Base-by-base conservation (phyloP, 2,329 filamentous ascomycete species). In the Trichophyton benhamiae region DNA sequence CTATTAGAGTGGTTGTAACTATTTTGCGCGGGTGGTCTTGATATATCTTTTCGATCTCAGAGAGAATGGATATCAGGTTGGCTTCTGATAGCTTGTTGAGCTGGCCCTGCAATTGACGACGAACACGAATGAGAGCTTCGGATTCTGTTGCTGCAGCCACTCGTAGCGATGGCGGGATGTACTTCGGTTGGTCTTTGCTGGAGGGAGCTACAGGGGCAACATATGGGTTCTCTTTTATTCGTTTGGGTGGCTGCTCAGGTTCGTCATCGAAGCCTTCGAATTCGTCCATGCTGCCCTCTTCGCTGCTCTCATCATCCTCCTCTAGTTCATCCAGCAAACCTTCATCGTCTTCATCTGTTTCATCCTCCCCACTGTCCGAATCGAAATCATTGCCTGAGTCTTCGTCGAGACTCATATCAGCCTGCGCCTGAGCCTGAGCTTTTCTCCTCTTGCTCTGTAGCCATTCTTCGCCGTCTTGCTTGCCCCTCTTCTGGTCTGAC, bases 11-110 rank as follows among this genome's bases (percentile, higher is more conserved):
- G 0, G 88, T 86, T 0, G 90, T 96, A 53, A 96, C 90, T 68
- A 91, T 85, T 64, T 94, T 89, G n/a, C 94, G 85, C 0, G 94
- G 86, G 67, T 95, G 85, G 48, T 86, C 85, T 60, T 86, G 83
- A 71, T 97, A 99, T 0, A 97, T 77, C 63, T 86, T 84, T 70
- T 95, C 90, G 36, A 96, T 80, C 17, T 95, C 88, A 49, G 83
- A 82, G 2, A 96, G 77, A 60, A 97, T 95, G 1, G 89, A 87
- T 4, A 95, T 74, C 65, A 99, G 79, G 67, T 94, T 97, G 42
- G 90, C 85, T 70, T 97, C 92, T 0, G 94, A 96, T 36, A 99
- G 80, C 70, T 92, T 87, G 73, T 99, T 99, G 70, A 99, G 82
- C 17, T 94, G 81, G 70, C 94, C 92, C 71, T 97, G 91, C 0